Evolutionary conservation across 2,329 filamentous ascomycete species (phyloP).

Genomic region (Xylaria sp.): DNA sequence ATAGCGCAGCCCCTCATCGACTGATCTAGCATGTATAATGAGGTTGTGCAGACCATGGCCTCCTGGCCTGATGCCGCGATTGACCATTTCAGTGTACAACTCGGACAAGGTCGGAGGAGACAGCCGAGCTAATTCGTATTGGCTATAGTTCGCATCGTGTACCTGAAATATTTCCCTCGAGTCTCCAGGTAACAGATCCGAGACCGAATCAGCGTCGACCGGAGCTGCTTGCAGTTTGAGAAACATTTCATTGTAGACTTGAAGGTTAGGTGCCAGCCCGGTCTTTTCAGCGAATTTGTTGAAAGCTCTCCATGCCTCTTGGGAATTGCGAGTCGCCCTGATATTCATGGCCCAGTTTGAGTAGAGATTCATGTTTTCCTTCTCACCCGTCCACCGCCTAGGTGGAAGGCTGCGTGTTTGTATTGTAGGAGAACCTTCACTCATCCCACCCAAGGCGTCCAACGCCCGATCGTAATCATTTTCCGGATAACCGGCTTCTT

Average conservation of each 20-base stretch:
- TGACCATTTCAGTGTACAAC: slow-evolving; percentile 69
- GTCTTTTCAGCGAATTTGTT: slow-evolving; percentile 37
- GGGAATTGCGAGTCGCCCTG: slow-evolving; percentile 66
- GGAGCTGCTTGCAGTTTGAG: slow-evolving; percentile 60
- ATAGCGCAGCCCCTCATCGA: slow-evolving; percentile 61
- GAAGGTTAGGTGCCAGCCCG: slow-evolving; percentile 52
- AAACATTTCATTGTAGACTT: slow-evolving; percentile 70
- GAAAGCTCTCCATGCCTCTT: slow-evolving; percentile 66
- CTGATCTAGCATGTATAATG: slow-evolving; percentile 61
- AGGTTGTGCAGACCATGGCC: slow-evolving; percentile 65
- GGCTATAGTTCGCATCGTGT: slow-evolving; percentile 66
- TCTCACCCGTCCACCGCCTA: slow-evolving; percentile 45
- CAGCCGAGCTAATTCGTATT: slow-evolving; percentile 72
- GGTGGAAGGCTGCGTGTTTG: slow-evolving; percentile 59
- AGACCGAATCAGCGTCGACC: slow-evolving; percentile 42
- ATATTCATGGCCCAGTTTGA: slow-evolving; percentile 65
- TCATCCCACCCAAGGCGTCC: slow-evolving; percentile 63
- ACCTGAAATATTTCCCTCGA: slow-evolving; percentile 64
- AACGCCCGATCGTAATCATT: slow-evolving; percentile 59
- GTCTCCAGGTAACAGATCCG: slow-evolving; percentile 66
- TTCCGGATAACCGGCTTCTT: slow-evolving; percentile 65
- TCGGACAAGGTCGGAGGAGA: slow-evolving; percentile 67
- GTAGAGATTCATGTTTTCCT: slow-evolving; percentile 51
- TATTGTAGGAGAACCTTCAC: slow-evolving; percentile 64
- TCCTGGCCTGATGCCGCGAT: slow-evolving; percentile 58